Conservation (phyloP, 805 yeast genomes). For the Metschnikowia shivogae region DNA sequence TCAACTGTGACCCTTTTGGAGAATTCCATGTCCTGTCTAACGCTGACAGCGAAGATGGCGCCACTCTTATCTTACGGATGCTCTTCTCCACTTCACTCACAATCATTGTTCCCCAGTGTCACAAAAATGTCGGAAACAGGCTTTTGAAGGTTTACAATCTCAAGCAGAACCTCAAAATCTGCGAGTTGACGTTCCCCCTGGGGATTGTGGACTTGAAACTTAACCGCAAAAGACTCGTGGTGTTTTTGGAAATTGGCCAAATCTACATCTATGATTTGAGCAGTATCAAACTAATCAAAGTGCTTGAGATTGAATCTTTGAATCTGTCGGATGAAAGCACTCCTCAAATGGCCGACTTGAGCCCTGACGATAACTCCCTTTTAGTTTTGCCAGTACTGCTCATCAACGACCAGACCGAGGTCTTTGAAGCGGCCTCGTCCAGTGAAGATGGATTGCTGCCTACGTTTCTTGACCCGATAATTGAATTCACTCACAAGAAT, state of each 20-base stretch:
- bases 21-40: constrained; percentile 31
- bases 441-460: background rate
- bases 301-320: constrained; percentile 26
- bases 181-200: constrained; percentile 85
- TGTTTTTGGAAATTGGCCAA: constrained; percentile 69
- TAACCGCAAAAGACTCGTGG: constrained; percentile 78
- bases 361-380: constrained; percentile 33
- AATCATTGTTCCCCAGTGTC: constrained; percentile 33
- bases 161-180: constrained; percentile 51
- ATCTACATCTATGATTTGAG: constrained; percentile 86
- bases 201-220: constrained; percentile 66
- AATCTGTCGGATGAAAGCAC: constrained; percentile 2
- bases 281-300: constrained; percentile 70
- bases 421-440: constrained; percentile 21
- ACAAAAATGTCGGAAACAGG: constrained; percentile 23
- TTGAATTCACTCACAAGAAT: constrained; percentile 27
- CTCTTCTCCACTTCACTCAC: constrained; percentile 41
- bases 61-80: constrained; percentile 34
- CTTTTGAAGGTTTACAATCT: constrained; percentile 36
- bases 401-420: constrained; percentile 29
- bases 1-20: constrained; percentile 45
- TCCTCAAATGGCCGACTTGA: constrained; percentile 34
- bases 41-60: constrained; percentile 12
- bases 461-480: constrained; percentile 2
- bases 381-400: constrained; percentile 33